phyloP scores from a whole-genome alignment of 768 basidiomycete genomes.

The Tylopilus cervinicoccineus region DNA sequence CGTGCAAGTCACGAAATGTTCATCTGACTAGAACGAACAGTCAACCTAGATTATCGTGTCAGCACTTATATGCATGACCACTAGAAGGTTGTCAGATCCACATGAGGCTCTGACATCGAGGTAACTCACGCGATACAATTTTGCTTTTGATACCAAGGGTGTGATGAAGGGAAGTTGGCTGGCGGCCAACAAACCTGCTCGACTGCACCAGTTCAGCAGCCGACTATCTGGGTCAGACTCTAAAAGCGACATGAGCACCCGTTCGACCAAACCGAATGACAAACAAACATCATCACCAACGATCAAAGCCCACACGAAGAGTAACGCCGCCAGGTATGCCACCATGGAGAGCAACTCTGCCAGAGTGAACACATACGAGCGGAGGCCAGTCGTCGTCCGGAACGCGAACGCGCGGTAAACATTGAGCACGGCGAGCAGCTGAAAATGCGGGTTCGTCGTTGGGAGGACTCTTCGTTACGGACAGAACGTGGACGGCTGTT shows the following conservation, averaged over 20 bases:
- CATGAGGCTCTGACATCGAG: background rate
- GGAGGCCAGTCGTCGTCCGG: constrained; percentile 33
- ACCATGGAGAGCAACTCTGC: constrained; percentile 37
- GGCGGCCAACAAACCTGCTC: constrained; percentile 29
- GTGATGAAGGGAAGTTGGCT: constrained; percentile 40
- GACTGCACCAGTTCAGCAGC: constrained; percentile 32
- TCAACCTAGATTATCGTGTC: constrained; percentile 17
- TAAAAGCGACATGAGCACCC: constrained; percentile 4
- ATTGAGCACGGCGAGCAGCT: constrained; percentile 29
- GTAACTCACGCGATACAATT: constrained; percentile 16
- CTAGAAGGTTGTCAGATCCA: constrained; percentile 1
- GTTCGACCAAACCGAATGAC: background rate
- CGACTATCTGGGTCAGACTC: constrained; percentile 19
- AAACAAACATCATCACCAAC: constrained; percentile 33
- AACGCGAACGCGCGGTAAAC: constrained; percentile 35
- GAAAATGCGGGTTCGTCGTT: constrained; percentile 11
- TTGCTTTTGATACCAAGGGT: constrained; percentile 42
- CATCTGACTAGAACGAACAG: too few relatives aligned
- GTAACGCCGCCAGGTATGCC: constrained; percentile 33
- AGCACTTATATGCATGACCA: constrained; percentile 20
- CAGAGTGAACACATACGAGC: constrained; percentile 36
- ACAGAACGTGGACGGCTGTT: constrained; percentile 4
- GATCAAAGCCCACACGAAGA: constrained; percentile 35
- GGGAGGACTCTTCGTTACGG: constrained; percentile 6
- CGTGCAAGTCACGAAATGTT: background rate